Base-by-base conservation (phyloP, 1,284 basidiomycete genomes). In the Anthracocystis panici-leucophaei region DNA sequence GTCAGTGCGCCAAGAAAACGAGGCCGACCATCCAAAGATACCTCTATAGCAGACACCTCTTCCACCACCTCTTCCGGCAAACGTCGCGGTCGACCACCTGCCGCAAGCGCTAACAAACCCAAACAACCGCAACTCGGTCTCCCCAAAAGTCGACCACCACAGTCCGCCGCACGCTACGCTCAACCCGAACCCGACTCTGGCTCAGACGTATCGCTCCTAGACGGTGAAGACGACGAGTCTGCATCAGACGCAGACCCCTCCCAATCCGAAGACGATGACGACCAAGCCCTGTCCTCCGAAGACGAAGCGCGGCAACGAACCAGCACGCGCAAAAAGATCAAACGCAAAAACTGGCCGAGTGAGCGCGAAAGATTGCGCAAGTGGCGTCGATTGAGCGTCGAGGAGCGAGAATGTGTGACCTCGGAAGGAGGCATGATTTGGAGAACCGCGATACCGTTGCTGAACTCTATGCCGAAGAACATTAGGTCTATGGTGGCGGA, bases 401-500 rank as follows among this genome's bases (percentile, higher is more conserved):
- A 76, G 27, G 77, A 78, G 46, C 58, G 77, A 14, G 77, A 78
- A 51, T 69, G 65, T 27, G 60, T 78, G 20, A 75, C 67, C 1
- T 67, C 71, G 3, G 73, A 78, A 54, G 74, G 69, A n/a, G 77
- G 77, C 23, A 31, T 78, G 41, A 65, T 78, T n/a, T 78, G 77
- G 77, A 54, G 66, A 6, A 68, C 63, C 6, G 76, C 76, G 4
- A 73, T 74, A n/a, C 68, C 68, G n/a, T 21, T 76, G 38, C 58
- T 76, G 20, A 65, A 67, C n/a, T 68, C 65, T 38, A 65, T 72
- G 68, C 65, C 65, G 5, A 76, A 76, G 41, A 72, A 76, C 41
- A 66, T 67, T n/a, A 62, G 74, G 11, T 61, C 60, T 9, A 63
- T 72, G 61, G 69, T 69, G 6, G 65, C 67, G 1, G 67, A 70